A percentile compares a stretch with the other conserved stretches of the same genome.
Conservation (phyloP, 2,329 filamentous ascomycete genomes). For the Aspergillus japonicus region DNA sequence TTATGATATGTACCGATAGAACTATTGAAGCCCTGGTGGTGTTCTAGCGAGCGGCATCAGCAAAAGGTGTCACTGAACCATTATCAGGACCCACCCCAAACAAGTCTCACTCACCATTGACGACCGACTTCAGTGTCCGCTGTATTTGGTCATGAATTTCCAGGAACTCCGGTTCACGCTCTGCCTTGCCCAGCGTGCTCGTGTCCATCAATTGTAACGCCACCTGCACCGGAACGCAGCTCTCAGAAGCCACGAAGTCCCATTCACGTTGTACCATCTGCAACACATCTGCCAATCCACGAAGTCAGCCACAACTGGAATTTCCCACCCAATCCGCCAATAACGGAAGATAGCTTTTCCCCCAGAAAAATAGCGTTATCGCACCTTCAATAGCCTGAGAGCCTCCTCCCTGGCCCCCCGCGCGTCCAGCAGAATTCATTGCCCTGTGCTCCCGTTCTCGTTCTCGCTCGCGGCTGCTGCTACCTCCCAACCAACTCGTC, state of each 20-base stretch:
- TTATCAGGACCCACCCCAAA: background rate
- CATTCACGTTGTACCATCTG: conserved; percentile 84
- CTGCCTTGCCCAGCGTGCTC: conserved; percentile 87
- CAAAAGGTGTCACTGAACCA: no score
- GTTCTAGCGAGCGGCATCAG: conserved; percentile 55
- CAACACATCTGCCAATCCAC: conserved; percentile 56
- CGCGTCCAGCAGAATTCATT: conserved; percentile 14
- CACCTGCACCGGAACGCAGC: conserved; percentile 89
- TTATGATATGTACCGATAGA: conserved; percentile 99
- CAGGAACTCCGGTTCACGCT: conserved; percentile 82
- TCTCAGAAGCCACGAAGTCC: conserved; percentile 84
- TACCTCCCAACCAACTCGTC: conserved; percentile 21
- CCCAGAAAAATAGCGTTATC: conserved; percentile 3
- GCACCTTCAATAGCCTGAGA: conserved; percentile 40
- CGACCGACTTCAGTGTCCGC: conserved; percentile 86
- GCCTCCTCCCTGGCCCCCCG: conserved; percentile 29
- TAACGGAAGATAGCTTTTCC: background rate
- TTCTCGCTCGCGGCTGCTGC: conserved; percentile 23
- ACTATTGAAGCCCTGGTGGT: conserved; percentile 98
- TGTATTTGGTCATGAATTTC: conserved; percentile 86
- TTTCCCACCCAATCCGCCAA: background rate
- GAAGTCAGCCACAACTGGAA: background rate
- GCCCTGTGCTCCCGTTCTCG: conserved; percentile 3
- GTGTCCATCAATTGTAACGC: conserved; percentile 92
- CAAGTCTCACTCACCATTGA: conserved; percentile 59